A percentile compares a stretch with the other conserved stretches of the same genome.
Conservation (phyloP, 495 filamentous ascomycete genomes). For the Penicillium angulare region DNA sequence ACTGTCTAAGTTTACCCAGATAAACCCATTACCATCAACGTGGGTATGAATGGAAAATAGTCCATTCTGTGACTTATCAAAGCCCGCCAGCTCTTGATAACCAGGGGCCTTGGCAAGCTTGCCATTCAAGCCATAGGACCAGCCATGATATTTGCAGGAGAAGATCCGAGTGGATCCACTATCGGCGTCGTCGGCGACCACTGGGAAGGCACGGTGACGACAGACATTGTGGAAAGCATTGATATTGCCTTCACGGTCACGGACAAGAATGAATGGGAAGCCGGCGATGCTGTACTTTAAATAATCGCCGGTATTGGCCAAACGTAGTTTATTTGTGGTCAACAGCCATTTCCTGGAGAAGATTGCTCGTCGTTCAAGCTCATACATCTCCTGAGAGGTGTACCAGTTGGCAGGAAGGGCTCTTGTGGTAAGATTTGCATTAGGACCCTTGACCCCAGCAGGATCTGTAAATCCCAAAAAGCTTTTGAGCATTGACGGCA, state of each 20-base stretch:
- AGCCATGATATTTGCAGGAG: conserved; percentile 54
- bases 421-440: conserved; percentile 18
- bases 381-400: conserved; percentile 47
- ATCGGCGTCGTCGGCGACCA: conserved; percentile 48
- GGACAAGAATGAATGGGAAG: conserved; percentile 49
- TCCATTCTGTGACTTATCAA: conserved; percentile 50
- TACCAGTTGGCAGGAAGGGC: conserved; percentile 52
- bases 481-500: conserved; percentile 19
- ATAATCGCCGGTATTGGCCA: conserved; percentile 50
- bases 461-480: conserved; percentile 23
- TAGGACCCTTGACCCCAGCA: neutral
- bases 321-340: conserved; percentile 46
- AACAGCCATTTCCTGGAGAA: conserved; percentile 56
- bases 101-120: conserved; percentile 55
- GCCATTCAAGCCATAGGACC: conserved; percentile 47
- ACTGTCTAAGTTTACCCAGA: conserved; percentile 50
- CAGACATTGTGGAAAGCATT: conserved; percentile 62
- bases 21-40: conserved; percentile 44
- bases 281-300: conserved; percentile 46
- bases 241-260: conserved; percentile 47
- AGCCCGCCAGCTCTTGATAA: conserved; percentile 50
- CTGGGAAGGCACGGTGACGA: conserved; percentile 55
- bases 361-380: conserved; percentile 53
- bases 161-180: conserved; percentile 50
- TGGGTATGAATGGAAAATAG: conserved; percentile 42